Conservation (phyloP, 1,139 yeast species). For the Suhomyces anneliseae region DNA sequence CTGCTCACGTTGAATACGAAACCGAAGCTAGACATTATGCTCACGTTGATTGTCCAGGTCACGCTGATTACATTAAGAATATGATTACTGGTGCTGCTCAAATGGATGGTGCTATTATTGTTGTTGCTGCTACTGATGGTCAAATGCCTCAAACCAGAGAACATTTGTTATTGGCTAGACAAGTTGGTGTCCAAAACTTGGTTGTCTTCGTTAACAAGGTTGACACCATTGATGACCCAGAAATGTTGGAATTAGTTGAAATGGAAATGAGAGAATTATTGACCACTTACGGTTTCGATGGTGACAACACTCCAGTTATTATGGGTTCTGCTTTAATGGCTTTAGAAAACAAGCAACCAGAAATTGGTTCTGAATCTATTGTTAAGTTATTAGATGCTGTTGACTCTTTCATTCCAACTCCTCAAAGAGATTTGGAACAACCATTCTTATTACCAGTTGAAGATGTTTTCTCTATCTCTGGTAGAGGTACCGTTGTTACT, state of each 20-base stretch:
- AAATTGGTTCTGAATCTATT: slow-evolving; percentile 88
- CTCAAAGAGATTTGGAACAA: slow-evolving; percentile 91
- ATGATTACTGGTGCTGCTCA: slow-evolving; percentile 99
- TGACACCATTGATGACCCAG: slow-evolving; percentile 96
- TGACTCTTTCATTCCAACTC: slow-evolving; percentile 94
- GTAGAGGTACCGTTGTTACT: slow-evolving; percentile 99
- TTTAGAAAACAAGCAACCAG: slow-evolving; percentile 82
- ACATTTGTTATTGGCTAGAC: slow-evolving; percentile 96
- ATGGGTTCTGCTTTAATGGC: slow-evolving; percentile 99
- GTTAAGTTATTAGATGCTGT: slow-evolving; percentile 84
- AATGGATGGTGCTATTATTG: slow-evolving; percentile 99
- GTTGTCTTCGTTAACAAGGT: slow-evolving; percentile 98
- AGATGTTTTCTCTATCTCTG: slow-evolving; percentile 96
- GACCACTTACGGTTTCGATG: slow-evolving; percentile 90
- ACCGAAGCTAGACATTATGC: slow-evolving; percentile 33
- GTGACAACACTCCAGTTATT: slow-evolving; percentile 95
- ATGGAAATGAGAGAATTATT: slow-evolving; percentile 99
- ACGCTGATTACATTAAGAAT: slow-evolving; percentile 97
- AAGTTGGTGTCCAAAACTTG: slow-evolving; percentile 97
- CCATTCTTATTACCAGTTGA: slow-evolving; percentile 97
- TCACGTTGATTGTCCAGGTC: slow-evolving; percentile 71
- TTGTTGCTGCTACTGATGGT: slow-evolving; percentile 98
- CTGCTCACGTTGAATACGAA: slow-evolving; percentile 93
- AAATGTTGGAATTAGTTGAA: slow-evolving; percentile 98
- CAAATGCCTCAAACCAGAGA: slow-evolving; percentile 99